Evolutionary conservation across 2,329 filamentous ascomycete genomes (phyloP).

Genomic region (Arthrobotrys conoides): DNA sequence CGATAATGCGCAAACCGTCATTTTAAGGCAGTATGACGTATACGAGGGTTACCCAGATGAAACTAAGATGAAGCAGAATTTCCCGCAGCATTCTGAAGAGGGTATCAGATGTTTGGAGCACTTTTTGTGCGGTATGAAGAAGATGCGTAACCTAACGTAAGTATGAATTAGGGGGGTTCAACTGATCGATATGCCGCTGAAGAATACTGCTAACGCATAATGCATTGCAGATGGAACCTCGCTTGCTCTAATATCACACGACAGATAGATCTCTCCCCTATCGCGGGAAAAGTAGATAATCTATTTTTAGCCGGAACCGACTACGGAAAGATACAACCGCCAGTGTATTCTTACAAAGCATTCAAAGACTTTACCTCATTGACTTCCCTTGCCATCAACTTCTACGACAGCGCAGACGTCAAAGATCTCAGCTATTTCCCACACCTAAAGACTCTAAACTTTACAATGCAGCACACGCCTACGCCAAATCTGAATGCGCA

Average conservation of each 20-base stretch:
- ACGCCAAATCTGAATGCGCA: neutral
- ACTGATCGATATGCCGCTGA: neutral
- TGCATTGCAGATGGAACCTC: slow-evolving; percentile 12
- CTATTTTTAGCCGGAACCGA: neutral
- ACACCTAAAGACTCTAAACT: slow-evolving; percentile 9
- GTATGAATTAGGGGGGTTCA: neutral
- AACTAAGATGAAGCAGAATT: neutral
- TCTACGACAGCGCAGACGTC: neutral
- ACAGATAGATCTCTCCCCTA: slow-evolving; percentile 11
- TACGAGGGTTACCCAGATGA: slow-evolving; percentile 11
- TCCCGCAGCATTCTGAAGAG: neutral
- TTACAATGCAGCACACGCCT: neutral
- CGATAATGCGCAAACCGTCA: slow-evolving; percentile 14
- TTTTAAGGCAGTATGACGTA: neutral
- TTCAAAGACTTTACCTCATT: neutral
- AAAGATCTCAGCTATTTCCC: slow-evolving; percentile 20
- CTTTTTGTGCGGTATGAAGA: slow-evolving; percentile 42
- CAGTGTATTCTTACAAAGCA: neutral
- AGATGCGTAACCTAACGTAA: slow-evolving; percentile 5
- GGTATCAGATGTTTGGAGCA: slow-evolving; percentile 5
- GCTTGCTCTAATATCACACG: slow-evolving; percentile 12
- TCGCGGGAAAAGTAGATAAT: neutral
- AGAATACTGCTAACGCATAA: too few species aligned
- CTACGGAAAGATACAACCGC: neutral
- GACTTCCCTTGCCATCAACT: slow-evolving; percentile 2